Conservation (phyloP, 2,329 filamentous ascomycete species). For the Ophiostoma populinum region DNA sequence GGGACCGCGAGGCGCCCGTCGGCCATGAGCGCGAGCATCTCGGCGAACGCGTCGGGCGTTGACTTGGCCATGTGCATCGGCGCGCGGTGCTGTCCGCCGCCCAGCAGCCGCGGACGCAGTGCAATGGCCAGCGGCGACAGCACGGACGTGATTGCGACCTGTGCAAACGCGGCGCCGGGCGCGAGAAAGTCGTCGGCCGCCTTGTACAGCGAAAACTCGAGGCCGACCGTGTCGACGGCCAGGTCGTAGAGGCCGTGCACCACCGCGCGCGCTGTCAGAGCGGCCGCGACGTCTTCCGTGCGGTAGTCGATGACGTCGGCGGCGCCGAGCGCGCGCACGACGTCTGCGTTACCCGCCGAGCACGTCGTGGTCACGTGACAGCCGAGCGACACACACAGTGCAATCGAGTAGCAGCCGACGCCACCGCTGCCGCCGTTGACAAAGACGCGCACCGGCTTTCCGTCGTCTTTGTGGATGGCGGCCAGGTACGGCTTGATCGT, state of each 20-base stretch:
- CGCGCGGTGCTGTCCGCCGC: conserved; percentile 8
- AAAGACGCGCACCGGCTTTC: conserved; percentile 12
- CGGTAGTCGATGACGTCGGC: conserved; percentile 22
- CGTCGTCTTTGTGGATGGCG: neutral
- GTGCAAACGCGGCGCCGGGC: conserved; percentile 11
- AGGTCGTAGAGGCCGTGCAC: conserved; percentile 12
- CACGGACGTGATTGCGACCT: conserved; percentile 9
- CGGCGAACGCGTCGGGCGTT: conserved; percentile 3
- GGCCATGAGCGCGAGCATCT: conserved; percentile 14
- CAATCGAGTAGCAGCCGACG: conserved; percentile 20
- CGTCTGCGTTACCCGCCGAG: conserved; percentile 18
- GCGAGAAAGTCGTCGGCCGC: conserved; percentile 10
- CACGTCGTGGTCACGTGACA: conserved; percentile 20
- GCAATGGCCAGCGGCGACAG: conserved; percentile 1
- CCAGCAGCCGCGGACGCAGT: conserved; percentile 10
- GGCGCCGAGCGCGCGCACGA: conserved; percentile 19
- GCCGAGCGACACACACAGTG: conserved; percentile 20
- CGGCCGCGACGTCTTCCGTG: conserved; percentile 7
- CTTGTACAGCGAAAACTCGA: conserved; percentile 12
- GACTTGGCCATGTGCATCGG: conserved; percentile 7
- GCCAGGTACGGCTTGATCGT: conserved; percentile 11
- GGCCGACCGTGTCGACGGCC: conserved; percentile 15
- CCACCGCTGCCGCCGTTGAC: conserved; percentile 22
- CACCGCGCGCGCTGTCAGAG: conserved; percentile 5
- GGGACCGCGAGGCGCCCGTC: conserved; percentile 13